These are phyloP conservation scores for Phytophthora citricola DNA, from an alignment of 352 stramenopile genomes.

Conservation along the genomic window DNA sequence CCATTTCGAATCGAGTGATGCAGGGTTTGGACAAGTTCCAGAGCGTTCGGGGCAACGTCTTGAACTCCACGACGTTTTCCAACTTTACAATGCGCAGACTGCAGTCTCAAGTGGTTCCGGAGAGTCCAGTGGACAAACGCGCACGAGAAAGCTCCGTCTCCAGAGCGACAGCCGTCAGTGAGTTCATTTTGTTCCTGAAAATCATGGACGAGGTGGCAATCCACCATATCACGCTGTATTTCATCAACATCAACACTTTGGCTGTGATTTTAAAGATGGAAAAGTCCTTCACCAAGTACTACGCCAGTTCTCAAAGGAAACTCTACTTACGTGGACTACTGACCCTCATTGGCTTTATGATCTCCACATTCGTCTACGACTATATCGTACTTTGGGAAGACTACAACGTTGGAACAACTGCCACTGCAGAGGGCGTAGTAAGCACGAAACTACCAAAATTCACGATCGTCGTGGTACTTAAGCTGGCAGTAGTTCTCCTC, in stretches of 20 bases:
- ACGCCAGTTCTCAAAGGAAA: constrained; percentile 70
- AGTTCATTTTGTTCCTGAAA: constrained; percentile 82
- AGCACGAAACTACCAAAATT: constrained; percentile 65
- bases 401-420: constrained; percentile 48
- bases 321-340: constrained; percentile 69
- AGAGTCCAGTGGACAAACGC: constrained; percentile 42
- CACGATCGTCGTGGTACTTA: constrained; percentile 69
- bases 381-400: constrained; percentile 74
- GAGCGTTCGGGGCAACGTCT: constrained; percentile 22
- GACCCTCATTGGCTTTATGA: constrained; percentile 72
- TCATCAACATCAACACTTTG: constrained; percentile 80
- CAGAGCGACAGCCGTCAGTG: constrained; percentile 60
- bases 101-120: constrained; percentile 44
- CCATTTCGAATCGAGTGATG: constrained; percentile 48
- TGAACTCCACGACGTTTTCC: constrained; percentile 29
- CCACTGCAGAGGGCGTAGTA: constrained; percentile 14
- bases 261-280: constrained; percentile 81
- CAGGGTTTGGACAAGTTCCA: constrained; percentile 35
- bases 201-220: constrained; percentile 86
- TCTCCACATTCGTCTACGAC: constrained; percentile 76
- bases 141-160: constrained; percentile 61
- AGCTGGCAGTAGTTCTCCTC: constrained; percentile 63
- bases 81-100: constrained; percentile 36
- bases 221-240: constrained; percentile 82
- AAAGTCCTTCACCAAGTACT: constrained; percentile 80